A percentile compares a stretch with the other conserved stretches of the same genome.
Conservation (phyloP, 495 filamentous ascomycete genomes). For the Corynascus novoguineensis region DNA sequence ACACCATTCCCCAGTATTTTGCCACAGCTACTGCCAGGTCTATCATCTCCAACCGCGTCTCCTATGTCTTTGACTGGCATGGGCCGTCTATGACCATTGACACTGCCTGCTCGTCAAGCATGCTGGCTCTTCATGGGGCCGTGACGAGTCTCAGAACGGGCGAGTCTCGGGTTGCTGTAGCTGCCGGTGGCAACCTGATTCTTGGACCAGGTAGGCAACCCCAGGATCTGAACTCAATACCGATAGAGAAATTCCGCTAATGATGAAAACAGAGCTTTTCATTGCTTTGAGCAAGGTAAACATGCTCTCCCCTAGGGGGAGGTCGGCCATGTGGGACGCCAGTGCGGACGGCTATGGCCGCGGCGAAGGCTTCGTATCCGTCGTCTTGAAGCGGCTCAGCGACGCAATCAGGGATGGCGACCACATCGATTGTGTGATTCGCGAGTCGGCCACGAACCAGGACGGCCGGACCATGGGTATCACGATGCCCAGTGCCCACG, state of each 20-base stretch:
- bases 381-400: slow-evolving; percentile 50
- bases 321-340: slow-evolving; percentile 53
- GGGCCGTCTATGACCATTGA: slow-evolving; percentile 42
- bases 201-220: too few relatives aligned
- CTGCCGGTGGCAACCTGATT: slow-evolving; percentile 49
- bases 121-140: slow-evolving; percentile 49
- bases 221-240: too few relatives aligned
- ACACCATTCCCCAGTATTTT: slow-evolving; percentile 42
- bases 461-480: slow-evolving; percentile 49
- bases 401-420: slow-evolving; percentile 46
- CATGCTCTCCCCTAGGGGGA: slow-evolving; percentile 36
- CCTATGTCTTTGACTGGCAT: slow-evolving; percentile 44
- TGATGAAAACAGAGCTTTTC: too few relatives aligned
- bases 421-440: slow-evolving; percentile 56
- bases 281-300: slow-evolving; percentile 25
- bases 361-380: slow-evolving; percentile 51
- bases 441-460: slow-evolving; percentile 48
- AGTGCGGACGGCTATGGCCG: slow-evolving; percentile 57
- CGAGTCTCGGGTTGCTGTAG: slow-evolving; percentile 36
- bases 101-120: slow-evolving; percentile 51
- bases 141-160: slow-evolving; percentile 42
- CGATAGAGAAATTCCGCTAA: too few relatives aligned
- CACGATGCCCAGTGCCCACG: slow-evolving; percentile 44
- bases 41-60: slow-evolving; percentile 46
- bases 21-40: slow-evolving; percentile 24